Percentiles rank a stretch among this genome's conserved stretches.
Conservation (phyloP, 129 eudicot genomes). For the Chrysanthemum makinoi region DNA sequence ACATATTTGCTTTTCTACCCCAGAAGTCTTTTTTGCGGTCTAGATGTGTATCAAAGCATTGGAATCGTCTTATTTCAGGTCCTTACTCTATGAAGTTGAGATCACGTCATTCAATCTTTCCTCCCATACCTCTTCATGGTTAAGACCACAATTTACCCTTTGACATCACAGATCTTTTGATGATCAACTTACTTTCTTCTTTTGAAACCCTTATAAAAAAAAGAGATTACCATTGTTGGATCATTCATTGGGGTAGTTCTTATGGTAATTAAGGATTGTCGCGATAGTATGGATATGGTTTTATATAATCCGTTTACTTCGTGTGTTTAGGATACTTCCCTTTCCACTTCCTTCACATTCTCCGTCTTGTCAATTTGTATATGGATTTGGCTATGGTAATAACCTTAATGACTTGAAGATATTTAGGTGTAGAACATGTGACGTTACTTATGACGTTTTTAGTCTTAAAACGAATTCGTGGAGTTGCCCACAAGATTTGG, state of each 20-base stretch:
- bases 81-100: not conserved
- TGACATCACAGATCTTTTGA: not conserved
- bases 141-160: not conserved
- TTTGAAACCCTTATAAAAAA: not conserved
- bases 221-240: not conserved
- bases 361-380: not conserved
- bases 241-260: not conserved
- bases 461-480: not conserved
- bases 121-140: not conserved
- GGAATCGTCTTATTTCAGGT: not conserved
- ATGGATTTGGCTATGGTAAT: slow-evolving; percentile 7
- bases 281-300: not conserved
- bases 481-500: not conserved
- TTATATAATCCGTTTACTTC: not conserved
- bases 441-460: not conserved
- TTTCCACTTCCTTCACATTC: not conserved
- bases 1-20: not conserved
- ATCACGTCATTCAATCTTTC: slow-evolving; percentile 4
- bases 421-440: not conserved
- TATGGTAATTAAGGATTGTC: not conserved
- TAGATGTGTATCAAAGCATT: not conserved
- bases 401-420: not conserved
- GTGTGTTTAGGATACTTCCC: not conserved
- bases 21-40: not conserved
- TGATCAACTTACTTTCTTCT: not conserved